phyloP scores from a whole-genome alignment of 2,329 filamentous ascomycete genomes.

The Ophiosphaerella narmari region DNA sequence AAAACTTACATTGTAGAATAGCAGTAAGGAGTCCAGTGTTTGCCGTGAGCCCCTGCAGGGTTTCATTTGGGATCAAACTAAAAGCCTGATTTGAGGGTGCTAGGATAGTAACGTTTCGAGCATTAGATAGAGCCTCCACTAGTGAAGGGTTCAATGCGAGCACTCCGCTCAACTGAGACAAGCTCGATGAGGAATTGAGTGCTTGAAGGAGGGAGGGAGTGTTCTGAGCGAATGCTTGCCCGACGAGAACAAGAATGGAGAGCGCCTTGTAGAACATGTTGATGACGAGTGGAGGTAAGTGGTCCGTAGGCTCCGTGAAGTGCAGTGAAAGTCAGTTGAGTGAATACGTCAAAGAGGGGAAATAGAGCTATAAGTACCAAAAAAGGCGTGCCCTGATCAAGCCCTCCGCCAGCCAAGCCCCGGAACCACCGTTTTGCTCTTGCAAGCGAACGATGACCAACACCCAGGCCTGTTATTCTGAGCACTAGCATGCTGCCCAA shows the following conservation, averaged over 20 bases:
- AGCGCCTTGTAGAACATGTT: constrained; percentile 49
- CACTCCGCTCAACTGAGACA: constrained; percentile 42
- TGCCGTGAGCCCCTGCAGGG: constrained; percentile 30
- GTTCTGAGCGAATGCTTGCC: constrained; percentile 39
- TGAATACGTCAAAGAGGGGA: constrained; percentile 9
- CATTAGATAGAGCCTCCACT: constrained; percentile 42
- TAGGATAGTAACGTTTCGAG: constrained; percentile 61
- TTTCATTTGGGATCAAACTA: constrained; percentile 44
- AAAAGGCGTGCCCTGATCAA: not conserved
- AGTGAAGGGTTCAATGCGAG: constrained; percentile 46
- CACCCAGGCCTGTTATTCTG: constrained; percentile 11
- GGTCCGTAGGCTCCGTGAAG: constrained; percentile 1
- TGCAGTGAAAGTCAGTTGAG: constrained; percentile 2
- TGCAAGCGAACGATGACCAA: constrained; percentile 14
- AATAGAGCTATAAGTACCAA: constrained; percentile 22
- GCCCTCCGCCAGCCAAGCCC: not conserved
- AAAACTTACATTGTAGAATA: constrained; percentile 52
- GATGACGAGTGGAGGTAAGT: constrained; percentile 1
- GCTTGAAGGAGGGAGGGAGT: constrained; percentile 22
- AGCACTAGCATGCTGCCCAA: constrained; percentile 15
- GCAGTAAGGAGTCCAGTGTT: constrained; percentile 47
- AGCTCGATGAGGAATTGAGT: constrained; percentile 22
- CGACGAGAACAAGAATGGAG: constrained; percentile 42
- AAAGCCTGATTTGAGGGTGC: constrained; percentile 62
- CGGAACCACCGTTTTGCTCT: constrained; percentile 5